Evolutionary conservation across 1,284 basidiomycete species (phyloP).

Genomic region (Rhodotorula sp.): DNA sequence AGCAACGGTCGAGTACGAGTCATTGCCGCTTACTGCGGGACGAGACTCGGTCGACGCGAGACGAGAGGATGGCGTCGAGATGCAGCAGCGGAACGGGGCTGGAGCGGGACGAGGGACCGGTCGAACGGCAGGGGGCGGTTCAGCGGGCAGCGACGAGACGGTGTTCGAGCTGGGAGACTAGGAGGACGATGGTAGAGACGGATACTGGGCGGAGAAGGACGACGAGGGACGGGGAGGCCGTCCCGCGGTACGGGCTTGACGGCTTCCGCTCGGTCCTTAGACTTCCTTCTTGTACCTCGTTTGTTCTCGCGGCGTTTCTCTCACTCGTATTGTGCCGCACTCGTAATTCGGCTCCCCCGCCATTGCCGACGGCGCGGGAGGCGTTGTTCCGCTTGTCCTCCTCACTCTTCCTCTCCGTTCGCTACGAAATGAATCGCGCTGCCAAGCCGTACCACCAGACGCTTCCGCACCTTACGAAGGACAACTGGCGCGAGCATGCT

Average conservation of each 20-base stretch:
- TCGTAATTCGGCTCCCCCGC: no score
- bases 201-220: slow-evolving; percentile 30
- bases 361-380: no score
- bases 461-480: slow-evolving; percentile 4
- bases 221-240: background rate
- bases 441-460: slow-evolving; percentile 1
- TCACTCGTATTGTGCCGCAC: no score
- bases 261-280: background rate
- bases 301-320: background rate
- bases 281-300: background rate
- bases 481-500: slow-evolving; percentile 5
- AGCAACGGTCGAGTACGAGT: slow-evolving; percentile 8
- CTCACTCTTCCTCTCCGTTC: background rate
- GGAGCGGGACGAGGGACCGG: slow-evolving; percentile 2
- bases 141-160: slow-evolving; percentile 18
- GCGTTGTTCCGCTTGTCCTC: background rate
- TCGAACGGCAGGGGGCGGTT: background rate
- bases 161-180: slow-evolving; percentile 36
- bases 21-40: slow-evolving; percentile 17
- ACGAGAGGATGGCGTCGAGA: background rate
- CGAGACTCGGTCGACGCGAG: slow-evolving; percentile 1
- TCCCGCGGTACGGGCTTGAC: no score
- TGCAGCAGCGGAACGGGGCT: background rate
- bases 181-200: slow-evolving; percentile 30
- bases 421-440: background rate